Base-by-base conservation (phyloP, 2,329 filamentous ascomycete genomes). In the Thermochaetoides dissita region DNA sequence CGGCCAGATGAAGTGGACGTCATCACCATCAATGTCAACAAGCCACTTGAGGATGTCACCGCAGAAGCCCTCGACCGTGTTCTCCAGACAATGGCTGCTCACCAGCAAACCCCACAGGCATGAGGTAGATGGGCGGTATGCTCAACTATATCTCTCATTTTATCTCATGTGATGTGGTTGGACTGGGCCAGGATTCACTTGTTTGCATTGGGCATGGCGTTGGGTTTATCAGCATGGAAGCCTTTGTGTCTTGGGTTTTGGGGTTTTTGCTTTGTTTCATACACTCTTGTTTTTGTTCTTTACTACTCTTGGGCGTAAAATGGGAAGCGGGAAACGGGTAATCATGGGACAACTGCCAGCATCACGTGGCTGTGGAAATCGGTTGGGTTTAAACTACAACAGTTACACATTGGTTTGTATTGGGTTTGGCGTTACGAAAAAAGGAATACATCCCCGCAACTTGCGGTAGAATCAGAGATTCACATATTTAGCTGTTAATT, bases 1-100 rank as follows among this genome's bases (percentile, higher is more conserved):
- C 69, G 69, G 40, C 62, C 64, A 37, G 76, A 84, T 42, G 83
- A 87, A 57, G 69, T 62, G 17, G 84, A 91, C 60, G 80, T 84
- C 47, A 70, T 87, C 48, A 75, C 67, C 42, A 67, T 89, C 45
- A 80, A 87, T 57, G 80, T 83, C 42, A 76, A 74, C 64, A 61
- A 68, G 44, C 56, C 71, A 41, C 49, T 72, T 51, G 64, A 77
- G 39, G 64, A 74, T 39, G 80, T 88, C 44, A 69, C 79, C 61
- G 60, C 61, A 24, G 70, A 76, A 40, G 73, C 79, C 2, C 61
- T 82, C 38, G 63, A 67, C 31, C 68, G 68, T 49, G 77, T 80
- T n/a, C 54, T 66, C 37, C 62, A 65, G 49, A 71, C 70, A 48
- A 67, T 81, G 56, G 64, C 65, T 28, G 66, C 69, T 44, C 53